phyloP scores from a whole-genome alignment of 352 stramenopile genomes.

The Pythium folliculosum region DNA sequence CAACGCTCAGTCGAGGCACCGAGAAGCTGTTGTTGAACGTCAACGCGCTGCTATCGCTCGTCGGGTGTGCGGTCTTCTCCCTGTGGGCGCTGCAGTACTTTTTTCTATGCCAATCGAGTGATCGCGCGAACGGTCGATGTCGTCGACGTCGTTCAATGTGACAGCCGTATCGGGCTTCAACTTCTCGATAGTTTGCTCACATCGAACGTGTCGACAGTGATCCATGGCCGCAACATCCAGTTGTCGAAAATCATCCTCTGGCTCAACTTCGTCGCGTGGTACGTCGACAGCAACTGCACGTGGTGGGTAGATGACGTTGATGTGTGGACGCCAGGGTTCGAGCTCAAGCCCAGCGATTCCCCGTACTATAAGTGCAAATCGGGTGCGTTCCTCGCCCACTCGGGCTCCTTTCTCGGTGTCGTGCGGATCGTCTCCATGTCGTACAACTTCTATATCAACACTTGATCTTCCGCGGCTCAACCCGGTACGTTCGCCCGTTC shows the following conservation, averaged over 20 bases:
- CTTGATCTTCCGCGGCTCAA: constrained; percentile 18
- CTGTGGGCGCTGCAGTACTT: constrained; percentile 18
- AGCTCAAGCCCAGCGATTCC: constrained; percentile 14
- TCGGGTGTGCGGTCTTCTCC: constrained; percentile 21
- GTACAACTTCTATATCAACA: constrained; percentile 30
- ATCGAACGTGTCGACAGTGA: constrained; percentile 17
- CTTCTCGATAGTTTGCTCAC: constrained; percentile 18
- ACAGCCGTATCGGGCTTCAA: constrained; percentile 2
- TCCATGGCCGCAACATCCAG: constrained; percentile 26
- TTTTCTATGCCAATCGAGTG: neutral
- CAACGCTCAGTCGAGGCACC: constrained; percentile 20
- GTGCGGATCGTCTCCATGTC: constrained; percentile 20
- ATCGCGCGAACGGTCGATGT: neutral
- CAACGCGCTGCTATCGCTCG: constrained; percentile 25
- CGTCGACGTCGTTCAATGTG: neutral
- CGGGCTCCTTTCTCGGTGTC: constrained; percentile 11
- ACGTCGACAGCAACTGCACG: constrained; percentile 29
- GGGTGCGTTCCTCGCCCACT: constrained; percentile 1
- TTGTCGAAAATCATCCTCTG: constrained; percentile 24
- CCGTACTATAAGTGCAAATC: constrained; percentile 29
- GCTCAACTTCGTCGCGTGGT: constrained; percentile 25
- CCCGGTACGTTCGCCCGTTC: constrained; percentile 10
- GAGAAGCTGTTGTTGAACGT: constrained; percentile 26
- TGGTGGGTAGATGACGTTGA: constrained; percentile 26
- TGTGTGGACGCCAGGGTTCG: constrained; percentile 22